These are phyloP conservation scores for Pyrus bretschneideri DNA, from an alignment of 306 rosid genomes.

Conservation along the genomic window DNA sequence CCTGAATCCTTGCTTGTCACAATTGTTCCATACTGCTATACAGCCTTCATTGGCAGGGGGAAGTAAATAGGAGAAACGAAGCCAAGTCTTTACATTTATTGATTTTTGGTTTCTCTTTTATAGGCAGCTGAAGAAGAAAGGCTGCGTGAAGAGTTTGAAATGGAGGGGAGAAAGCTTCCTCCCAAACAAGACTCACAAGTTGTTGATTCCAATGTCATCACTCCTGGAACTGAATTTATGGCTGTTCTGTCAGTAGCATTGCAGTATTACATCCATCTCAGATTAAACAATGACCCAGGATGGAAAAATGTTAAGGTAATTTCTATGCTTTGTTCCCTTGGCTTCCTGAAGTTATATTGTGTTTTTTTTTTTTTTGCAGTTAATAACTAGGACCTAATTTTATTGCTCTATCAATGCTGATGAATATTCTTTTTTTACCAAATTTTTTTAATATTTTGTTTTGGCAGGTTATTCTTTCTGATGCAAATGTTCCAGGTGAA, in stretches of 20 bases:
- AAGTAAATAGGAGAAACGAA: background rate
- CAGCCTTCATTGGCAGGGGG: background rate
- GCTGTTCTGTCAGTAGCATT: constrained; percentile 80
- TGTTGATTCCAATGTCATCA: constrained; percentile 89
- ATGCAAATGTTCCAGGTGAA: constrained; percentile 99
- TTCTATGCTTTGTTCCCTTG: background rate
- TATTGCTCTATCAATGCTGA: background rate
- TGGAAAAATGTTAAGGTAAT: constrained; percentile 85
- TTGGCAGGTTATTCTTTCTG: constrained; percentile 84
- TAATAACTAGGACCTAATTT: background rate
- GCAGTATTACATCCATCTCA: constrained; percentile 92
- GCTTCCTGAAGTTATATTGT: constrained; percentile 6
- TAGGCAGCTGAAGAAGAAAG: constrained; percentile 90
- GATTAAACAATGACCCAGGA: constrained; percentile 94
- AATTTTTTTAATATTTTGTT: background rate
- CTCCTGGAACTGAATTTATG: constrained; percentile 99
- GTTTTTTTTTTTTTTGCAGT: background rate
- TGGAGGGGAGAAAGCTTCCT: constrained; percentile 95
- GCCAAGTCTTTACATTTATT: background rate
- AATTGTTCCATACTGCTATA: background rate
- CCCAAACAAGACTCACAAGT: constrained; percentile 60
- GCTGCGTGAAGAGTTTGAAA: constrained; percentile 85
- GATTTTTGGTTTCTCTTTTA: constrained; percentile 9
- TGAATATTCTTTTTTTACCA: constrained; percentile 3
- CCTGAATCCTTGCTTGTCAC: background rate